phyloP scores from a whole-genome alignment of 1,284 basidiomycete genomes.

The Boletus sp. region DNA sequence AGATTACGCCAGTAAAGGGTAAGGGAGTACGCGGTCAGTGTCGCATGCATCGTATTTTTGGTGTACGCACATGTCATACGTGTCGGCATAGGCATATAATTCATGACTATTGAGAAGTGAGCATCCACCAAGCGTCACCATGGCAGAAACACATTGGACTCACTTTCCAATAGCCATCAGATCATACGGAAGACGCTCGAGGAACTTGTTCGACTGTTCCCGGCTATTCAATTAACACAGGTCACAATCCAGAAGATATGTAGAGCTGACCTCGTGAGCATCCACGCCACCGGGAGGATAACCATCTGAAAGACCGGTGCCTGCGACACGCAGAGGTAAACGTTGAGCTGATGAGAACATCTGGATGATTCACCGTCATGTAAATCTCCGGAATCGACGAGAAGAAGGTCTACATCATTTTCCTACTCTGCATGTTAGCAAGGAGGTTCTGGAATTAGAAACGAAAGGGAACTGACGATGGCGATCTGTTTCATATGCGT shows the following conservation, averaged over 20 bases:
- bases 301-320: constrained; percentile 72
- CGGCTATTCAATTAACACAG: not conserved
- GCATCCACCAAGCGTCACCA: constrained; percentile 1
- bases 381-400: constrained; percentile 73
- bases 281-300: constrained; percentile 67
- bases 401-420: constrained; percentile 64
- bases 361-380: constrained; percentile 60
- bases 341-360: not conserved
- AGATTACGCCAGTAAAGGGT: not conserved
- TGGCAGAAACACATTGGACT: not conserved
- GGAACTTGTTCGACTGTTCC: constrained; percentile 61
- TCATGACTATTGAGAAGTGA: constrained; percentile 57
- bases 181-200: constrained; percentile 77
- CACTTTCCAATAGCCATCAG: constrained; percentile 82
- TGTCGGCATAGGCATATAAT: constrained; percentile 74
- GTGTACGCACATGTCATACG: constrained; percentile 65
- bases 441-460: not conserved
- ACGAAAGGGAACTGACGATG: constrained; percentile 34
- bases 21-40: constrained; percentile 12
- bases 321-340: constrained; percentile 25
- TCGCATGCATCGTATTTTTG: not conserved
- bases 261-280: constrained; percentile 57
- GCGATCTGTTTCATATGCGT: constrained; percentile 77
- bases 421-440: constrained; percentile 35
- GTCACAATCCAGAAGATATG: not conserved